phyloP scores from a whole-genome alignment of 1,139 yeast genomes.

The Debaryomyces sp. region DNA sequence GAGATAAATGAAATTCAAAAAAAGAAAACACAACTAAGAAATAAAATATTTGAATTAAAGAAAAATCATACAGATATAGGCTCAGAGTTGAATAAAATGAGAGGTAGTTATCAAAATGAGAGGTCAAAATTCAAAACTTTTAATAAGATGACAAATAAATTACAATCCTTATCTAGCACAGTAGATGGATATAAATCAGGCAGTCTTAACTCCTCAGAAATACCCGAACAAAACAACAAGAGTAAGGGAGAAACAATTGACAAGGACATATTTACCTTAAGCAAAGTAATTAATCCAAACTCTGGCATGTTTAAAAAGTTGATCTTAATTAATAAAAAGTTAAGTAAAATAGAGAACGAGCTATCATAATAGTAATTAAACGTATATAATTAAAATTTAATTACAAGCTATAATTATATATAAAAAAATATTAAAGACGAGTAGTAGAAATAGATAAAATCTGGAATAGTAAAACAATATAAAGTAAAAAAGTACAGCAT shows the following conservation, averaged over 20 bases:
- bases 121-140: conserved; percentile 28
- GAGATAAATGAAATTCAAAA: conserved; percentile 40
- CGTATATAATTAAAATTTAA: background rate
- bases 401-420: conserved; percentile 6
- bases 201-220: background rate
- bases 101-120: conserved; percentile 31
- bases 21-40: conserved; percentile 43
- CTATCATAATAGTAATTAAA: conserved; percentile 7
- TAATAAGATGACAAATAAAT: conserved; percentile 8
- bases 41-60: conserved; percentile 40
- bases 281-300: conserved; percentile 38
- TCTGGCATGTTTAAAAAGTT: conserved; percentile 43
- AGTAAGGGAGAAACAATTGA: conserved; percentile 16
- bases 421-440: conserved; percentile 5
- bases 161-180: background rate
- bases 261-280: conserved; percentile 17
- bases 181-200: background rate
- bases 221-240: background rate
- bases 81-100: conserved; percentile 38
- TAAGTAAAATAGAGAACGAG: conserved; percentile 26
- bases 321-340: conserved; percentile 31
- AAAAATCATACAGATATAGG: conserved; percentile 42
- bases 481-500: background rate
- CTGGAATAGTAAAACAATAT: conserved; percentile 3
- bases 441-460: conserved; percentile 5